Evolutionary conservation across 306 rosid genomes (phyloP).

Genomic region (Betula pendula): DNA sequence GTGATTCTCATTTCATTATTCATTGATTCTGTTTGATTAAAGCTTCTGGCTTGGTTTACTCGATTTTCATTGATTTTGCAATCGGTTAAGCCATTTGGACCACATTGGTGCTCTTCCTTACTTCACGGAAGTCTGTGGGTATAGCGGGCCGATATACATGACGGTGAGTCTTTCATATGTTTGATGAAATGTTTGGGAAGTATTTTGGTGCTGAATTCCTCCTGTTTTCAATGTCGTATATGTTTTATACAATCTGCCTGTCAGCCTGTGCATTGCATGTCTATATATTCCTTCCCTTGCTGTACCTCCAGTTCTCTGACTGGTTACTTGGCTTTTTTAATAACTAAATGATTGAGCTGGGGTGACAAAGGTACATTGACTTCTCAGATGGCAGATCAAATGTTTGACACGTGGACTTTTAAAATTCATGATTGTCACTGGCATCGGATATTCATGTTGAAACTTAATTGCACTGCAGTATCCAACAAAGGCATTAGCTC

Average conservation of each 20-base stretch:
- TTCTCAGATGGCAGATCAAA: not conserved
- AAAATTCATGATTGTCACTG: not conserved
- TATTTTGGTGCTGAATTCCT: not conserved
- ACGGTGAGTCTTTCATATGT: constrained; percentile 56
- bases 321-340: not conserved
- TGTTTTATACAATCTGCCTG: not conserved
- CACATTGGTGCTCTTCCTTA: constrained; percentile 87
- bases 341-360: not conserved
- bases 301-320: too few species aligned
- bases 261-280: not conserved
- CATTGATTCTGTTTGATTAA: not conserved
- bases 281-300: not conserved
- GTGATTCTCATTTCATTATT: not conserved
- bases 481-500: constrained; percentile 92
- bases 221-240: not conserved
- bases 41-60: constrained; percentile 6
- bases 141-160: constrained; percentile 85
- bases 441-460: constrained; percentile 10
- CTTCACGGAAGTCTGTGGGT: constrained; percentile 92
- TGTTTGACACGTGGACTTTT: not conserved
- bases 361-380: not conserved
- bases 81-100: constrained; percentile 67
- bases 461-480: constrained; percentile 52
- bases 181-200: constrained; percentile 39
- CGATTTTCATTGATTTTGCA: constrained; percentile 8